Base-by-base conservation (phyloP, 1,284 basidiomycete genomes). In the Psilocybe mexicana region DNA sequence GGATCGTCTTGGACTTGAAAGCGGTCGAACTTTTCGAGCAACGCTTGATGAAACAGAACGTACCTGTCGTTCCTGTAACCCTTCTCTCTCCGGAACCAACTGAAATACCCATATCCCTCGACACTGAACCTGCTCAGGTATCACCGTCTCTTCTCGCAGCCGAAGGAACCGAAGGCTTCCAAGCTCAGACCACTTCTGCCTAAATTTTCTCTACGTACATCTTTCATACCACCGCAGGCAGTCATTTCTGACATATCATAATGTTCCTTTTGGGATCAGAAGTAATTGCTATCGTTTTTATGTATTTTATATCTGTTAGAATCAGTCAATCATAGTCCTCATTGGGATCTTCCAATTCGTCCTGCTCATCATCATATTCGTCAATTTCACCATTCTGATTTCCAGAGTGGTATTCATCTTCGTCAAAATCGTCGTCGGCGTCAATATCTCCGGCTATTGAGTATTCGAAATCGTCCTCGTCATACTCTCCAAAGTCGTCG, bases 1-100 rank as follows among this genome's bases (percentile, higher is more conserved):
- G 86, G 54, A 70, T 92, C 23, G 77, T 92, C 48, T 65, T 93
- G 62, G 90, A 92, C 68, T 65, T 88, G 56, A 79, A 84, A 60
- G 91, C 90, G 2, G 84, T 90, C 7, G 81, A 88, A 28, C 83
- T 79, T 68, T 81, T 92, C 49, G 90, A 92, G 73, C 75, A 76
- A 63, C 81, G 77, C 42, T 75, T 92, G 36, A 77, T 77, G 58
- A 86, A 78, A 63, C 65, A 66, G 42, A 67, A 70, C 56, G 67
- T 73, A 28, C 69, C 72, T 52, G 50, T 67, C 36, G 43, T 66
- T 43, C 56, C 69, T 33, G 58, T 72, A 35, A 58, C 64, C 26
- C 40, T 61, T 45, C 36, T 60, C 8, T 1, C 48, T 28, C 36
- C 38, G 25, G 54, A 60, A 30, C 14, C 38, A 5, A 40, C 38